Evolutionary conservation across 768 basidiomycete genomes (phyloP).

Genomic region (Suillus hirtellus): DNA sequence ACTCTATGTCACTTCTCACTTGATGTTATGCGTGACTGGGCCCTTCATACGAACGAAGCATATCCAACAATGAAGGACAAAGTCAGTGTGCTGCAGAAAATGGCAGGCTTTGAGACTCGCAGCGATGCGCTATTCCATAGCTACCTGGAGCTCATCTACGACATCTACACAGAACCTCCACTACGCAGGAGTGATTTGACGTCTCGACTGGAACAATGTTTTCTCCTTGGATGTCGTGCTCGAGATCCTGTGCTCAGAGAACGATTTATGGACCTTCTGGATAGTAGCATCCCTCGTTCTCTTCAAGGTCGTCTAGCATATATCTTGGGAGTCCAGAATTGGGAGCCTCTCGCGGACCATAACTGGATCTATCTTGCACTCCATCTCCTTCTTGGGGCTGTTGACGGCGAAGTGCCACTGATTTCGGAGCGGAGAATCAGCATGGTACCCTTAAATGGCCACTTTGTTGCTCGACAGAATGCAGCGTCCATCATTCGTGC

Average conservation of each 20-base stretch:
- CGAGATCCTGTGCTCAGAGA: conserved; percentile 77
- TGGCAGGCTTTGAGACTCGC: conserved; percentile 80
- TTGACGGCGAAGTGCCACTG: conserved; percentile 45
- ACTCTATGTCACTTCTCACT: conserved; percentile 82
- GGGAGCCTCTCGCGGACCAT: conserved; percentile 89
- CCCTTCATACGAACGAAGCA: conserved; percentile 79
- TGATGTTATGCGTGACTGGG: conserved; percentile 86
- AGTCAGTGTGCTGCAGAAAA: conserved; percentile 82
- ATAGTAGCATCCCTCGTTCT: conserved; percentile 83
- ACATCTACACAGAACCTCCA: conserved; percentile 87
- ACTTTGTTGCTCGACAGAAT: conserved; percentile 46
- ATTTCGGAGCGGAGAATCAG: conserved; percentile 43
- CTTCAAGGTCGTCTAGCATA: conserved; percentile 83
- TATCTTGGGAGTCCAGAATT: conserved; percentile 89
- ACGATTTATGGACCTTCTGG: conserved; percentile 86
- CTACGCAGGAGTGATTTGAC: conserved; percentile 93
- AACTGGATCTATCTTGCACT: conserved; percentile 95
- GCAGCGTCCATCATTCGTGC: conserved; percentile 63
- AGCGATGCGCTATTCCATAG: conserved; percentile 78
- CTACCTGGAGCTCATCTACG: conserved; percentile 87
- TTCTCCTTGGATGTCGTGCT: conserved; percentile 88
- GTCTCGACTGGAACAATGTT: conserved; percentile 87
- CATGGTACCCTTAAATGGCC: conserved; percentile 34
- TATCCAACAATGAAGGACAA: conserved; percentile 97
- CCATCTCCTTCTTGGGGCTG: conserved; percentile 83